These are phyloP conservation scores for Myxozyma udenii DNA, from an alignment of 805 yeast genomes.

Conservation along the genomic window DNA sequence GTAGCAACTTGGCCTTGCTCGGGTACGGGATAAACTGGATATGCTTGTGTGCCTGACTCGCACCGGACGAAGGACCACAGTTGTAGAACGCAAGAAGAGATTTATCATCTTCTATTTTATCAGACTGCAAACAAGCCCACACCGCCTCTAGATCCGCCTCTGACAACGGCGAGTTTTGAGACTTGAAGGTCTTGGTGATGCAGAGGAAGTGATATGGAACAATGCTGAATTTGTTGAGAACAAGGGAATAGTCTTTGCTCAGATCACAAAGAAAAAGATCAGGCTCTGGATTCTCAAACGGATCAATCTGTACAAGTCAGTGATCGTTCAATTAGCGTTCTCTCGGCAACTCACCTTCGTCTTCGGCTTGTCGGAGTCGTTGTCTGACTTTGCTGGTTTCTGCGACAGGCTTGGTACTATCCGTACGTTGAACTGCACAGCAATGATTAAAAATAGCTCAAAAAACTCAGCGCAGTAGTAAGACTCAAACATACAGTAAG, in stretches of 20 bases:
- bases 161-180: slow-evolving; percentile 68
- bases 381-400: slow-evolving; percentile 35
- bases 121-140: slow-evolving; percentile 48
- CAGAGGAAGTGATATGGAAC: slow-evolving; percentile 73
- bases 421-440: slow-evolving; percentile 27
- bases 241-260: slow-evolving; percentile 54
- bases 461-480: not conserved
- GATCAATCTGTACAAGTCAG: slow-evolving; percentile 42
- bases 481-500: slow-evolving; percentile 9
- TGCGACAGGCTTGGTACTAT: slow-evolving; percentile 40
- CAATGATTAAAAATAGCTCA: slow-evolving; percentile 9
- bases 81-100: slow-evolving; percentile 82
- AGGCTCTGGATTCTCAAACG: slow-evolving; percentile 79
- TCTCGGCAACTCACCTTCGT: slow-evolving; percentile 10
- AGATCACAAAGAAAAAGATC: slow-evolving; percentile 57
- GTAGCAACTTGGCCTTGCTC: slow-evolving; percentile 52
- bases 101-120: slow-evolving; percentile 40
- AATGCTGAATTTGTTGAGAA: slow-evolving; percentile 85
- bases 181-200: slow-evolving; percentile 68
- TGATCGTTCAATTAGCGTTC: not conserved
- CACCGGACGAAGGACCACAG: slow-evolving; percentile 84
- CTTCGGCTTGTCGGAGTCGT: slow-evolving; percentile 4
- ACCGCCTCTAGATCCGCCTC: slow-evolving; percentile 67
- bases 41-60: slow-evolving; percentile 93
- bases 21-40: slow-evolving; percentile 81